These are phyloP conservation scores for Fusarium sp. DNA, from an alignment of 2,329 filamentous ascomycete species.

Conservation along the genomic window DNA sequence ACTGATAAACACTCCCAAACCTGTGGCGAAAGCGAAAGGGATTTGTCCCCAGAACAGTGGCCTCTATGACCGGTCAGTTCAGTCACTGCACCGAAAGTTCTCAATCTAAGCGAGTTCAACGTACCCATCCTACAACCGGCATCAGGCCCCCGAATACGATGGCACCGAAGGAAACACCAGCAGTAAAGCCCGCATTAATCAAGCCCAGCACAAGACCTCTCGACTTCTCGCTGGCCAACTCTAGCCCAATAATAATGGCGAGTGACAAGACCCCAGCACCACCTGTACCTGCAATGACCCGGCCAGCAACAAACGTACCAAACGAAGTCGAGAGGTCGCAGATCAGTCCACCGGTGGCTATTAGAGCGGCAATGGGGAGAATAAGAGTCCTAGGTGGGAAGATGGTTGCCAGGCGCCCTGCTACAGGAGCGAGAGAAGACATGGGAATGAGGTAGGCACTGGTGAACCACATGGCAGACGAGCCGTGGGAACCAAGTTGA, in stretches of 20 bases:
- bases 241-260: slow-evolving; percentile 78
- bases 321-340: slow-evolving; percentile 69
- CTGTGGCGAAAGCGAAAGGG: slow-evolving; percentile 69
- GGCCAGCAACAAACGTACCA: slow-evolving; percentile 71
- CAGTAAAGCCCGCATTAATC: slow-evolving; percentile 76
- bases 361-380: slow-evolving; percentile 64
- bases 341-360: slow-evolving; percentile 71
- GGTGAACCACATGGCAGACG: slow-evolving; percentile 82
- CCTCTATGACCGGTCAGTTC: slow-evolving; percentile 57
- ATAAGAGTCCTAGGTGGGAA: slow-evolving; percentile 76
- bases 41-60: slow-evolving; percentile 78
- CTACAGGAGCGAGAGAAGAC: slow-evolving; percentile 73
- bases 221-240: slow-evolving; percentile 72
- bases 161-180: slow-evolving; percentile 76
- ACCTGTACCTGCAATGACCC: slow-evolving; percentile 74
- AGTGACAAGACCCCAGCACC: slow-evolving; percentile 78
- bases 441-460: slow-evolving; percentile 74
- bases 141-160: slow-evolving; percentile 74
- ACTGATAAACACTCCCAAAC: slow-evolving; percentile 69
- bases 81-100: not conserved
- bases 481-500: slow-evolving; percentile 77
- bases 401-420: slow-evolving; percentile 76
- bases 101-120: slow-evolving; percentile 33
- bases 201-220: slow-evolving; percentile 79
- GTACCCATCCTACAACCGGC: slow-evolving; percentile 74